Evolutionary conservation across 805 yeast genomes (phyloP).

Genomic region (Metschnikowia gelsemii): DNA sequence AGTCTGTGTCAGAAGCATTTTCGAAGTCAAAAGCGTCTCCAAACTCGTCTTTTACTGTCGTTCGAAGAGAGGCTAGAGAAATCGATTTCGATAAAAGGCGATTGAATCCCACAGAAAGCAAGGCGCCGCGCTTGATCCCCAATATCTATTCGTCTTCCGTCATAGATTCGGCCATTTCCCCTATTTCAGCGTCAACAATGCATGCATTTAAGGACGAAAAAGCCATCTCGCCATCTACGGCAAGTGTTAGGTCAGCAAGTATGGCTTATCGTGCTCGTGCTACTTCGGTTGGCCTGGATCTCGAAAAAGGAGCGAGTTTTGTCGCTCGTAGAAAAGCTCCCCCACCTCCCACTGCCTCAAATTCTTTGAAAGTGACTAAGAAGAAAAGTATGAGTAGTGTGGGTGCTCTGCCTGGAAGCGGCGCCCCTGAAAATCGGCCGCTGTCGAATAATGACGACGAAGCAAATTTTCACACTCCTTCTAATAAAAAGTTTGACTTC

Average conservation of each 20-base stretch:
- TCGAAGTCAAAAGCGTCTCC: neutral
- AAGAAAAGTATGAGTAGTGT: constrained; percentile 16
- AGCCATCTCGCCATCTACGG: neutral
- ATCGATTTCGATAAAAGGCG: constrained; percentile 81
- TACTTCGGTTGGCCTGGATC: constrained; percentile 13
- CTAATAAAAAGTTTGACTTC: constrained; percentile 67
- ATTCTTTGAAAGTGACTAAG: constrained; percentile 17
- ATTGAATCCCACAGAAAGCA: constrained; percentile 64
- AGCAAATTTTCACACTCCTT: constrained; percentile 32
- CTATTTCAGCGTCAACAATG: constrained; percentile 37
- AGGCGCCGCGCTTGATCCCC: constrained; percentile 37
- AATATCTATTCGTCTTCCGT: constrained; percentile 23
- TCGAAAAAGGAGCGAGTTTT: constrained; percentile 30
- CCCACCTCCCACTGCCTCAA: constrained; percentile 51
- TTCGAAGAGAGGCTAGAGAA: constrained; percentile 64
- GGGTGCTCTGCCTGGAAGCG: constrained; percentile 8
- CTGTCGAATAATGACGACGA: constrained; percentile 15
- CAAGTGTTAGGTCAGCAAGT: constrained; percentile 1
- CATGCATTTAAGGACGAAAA: constrained; percentile 27
- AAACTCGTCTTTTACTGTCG: constrained; percentile 55
- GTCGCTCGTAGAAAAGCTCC: constrained; percentile 74
- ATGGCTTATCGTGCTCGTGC: constrained; percentile 6
- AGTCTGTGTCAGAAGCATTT: neutral
- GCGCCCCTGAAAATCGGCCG: constrained; percentile 9
- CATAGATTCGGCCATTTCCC: constrained; percentile 27